Percentiles rank a stretch among this genome's conserved stretches.
Conservation (phyloP, 1,284 basidiomycete genomes). For the Phlebopus sp. region DNA sequence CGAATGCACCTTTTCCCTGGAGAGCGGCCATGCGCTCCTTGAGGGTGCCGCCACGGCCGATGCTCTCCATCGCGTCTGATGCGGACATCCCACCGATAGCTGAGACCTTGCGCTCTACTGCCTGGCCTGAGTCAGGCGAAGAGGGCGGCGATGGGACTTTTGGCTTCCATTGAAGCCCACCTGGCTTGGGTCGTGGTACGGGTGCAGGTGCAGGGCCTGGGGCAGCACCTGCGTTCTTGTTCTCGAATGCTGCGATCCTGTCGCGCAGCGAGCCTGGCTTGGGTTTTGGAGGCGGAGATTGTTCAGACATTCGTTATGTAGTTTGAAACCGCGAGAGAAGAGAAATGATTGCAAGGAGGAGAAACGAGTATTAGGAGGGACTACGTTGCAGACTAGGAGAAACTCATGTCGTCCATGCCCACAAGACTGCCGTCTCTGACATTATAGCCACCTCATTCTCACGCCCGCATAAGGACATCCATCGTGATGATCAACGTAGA, state of each 20-base stretch:
- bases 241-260: conserved; percentile 80
- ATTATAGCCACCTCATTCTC: conserved; percentile 17
- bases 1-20: conserved; percentile 76
- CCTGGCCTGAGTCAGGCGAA: conserved; percentile 31
- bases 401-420: conserved; percentile 4
- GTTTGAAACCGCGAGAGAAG: no score
- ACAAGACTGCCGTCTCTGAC: conserved; percentile 13
- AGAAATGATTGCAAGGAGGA: conserved; percentile 14
- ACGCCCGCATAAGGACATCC: conserved; percentile 15
- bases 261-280: conserved; percentile 77
- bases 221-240: conserved; percentile 37
- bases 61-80: conserved; percentile 80
- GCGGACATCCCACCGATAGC: conserved; percentile 63
- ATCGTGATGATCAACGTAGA: background rate
- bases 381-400: background rate
- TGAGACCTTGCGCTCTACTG: conserved; percentile 23
- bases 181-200: conserved; percentile 68
- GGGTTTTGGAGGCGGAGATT: conserved; percentile 44
- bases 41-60: conserved; percentile 63
- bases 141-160: conserved; percentile 53
- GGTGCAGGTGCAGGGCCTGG: conserved; percentile 41
- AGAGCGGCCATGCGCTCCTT: conserved; percentile 93
- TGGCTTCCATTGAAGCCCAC: conserved; percentile 68
- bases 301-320: conserved; percentile 42
- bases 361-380: background rate